Evolutionary conservation across 2,329 filamentous ascomycete species (phyloP).

Genomic region (Claviceps sp.): DNA sequence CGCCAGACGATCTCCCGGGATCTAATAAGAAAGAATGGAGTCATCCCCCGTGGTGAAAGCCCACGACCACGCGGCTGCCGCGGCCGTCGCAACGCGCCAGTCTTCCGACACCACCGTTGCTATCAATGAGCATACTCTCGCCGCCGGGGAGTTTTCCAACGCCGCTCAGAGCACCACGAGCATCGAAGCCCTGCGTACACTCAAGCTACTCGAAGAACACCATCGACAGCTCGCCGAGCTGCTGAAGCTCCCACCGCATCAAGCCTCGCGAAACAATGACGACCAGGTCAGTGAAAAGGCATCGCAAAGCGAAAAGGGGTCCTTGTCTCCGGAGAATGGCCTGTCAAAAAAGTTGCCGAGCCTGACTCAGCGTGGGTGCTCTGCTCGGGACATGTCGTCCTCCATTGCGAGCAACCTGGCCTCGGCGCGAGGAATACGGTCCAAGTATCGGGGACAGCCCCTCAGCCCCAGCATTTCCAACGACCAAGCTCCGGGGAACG

Average conservation of each 20-base stretch:
- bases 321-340: background rate
- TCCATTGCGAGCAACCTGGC: slow-evolving; percentile 84
- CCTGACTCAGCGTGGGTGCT: slow-evolving; percentile 31
- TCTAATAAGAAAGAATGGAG: slow-evolving; percentile 17
- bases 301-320: slow-evolving; percentile 15
- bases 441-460: slow-evolving; percentile 50
- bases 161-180: slow-evolving; percentile 59
- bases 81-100: slow-evolving; percentile 64
- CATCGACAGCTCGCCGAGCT: slow-evolving; percentile 74
- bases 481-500: slow-evolving; percentile 57
- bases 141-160: slow-evolving; percentile 76
- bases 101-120: slow-evolving; percentile 66
- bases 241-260: slow-evolving; percentile 52
- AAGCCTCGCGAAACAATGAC: slow-evolving; percentile 20
- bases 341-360: slow-evolving; percentile 14
- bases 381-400: slow-evolving; percentile 57
- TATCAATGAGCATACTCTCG: slow-evolving; percentile 75
- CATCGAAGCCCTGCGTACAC: slow-evolving; percentile 64
- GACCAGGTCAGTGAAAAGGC: slow-evolving; percentile 10
- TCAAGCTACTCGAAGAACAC: slow-evolving; percentile 76
- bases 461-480: slow-evolving; percentile 60
- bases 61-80: slow-evolving; percentile 78
- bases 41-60: slow-evolving; percentile 42
- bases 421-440: slow-evolving; percentile 66
- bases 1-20: too few relatives aligned